phyloP scores from a whole-genome alignment of 2,329 filamentous ascomycete species.

The Cladophialophora bantiana region DNA sequence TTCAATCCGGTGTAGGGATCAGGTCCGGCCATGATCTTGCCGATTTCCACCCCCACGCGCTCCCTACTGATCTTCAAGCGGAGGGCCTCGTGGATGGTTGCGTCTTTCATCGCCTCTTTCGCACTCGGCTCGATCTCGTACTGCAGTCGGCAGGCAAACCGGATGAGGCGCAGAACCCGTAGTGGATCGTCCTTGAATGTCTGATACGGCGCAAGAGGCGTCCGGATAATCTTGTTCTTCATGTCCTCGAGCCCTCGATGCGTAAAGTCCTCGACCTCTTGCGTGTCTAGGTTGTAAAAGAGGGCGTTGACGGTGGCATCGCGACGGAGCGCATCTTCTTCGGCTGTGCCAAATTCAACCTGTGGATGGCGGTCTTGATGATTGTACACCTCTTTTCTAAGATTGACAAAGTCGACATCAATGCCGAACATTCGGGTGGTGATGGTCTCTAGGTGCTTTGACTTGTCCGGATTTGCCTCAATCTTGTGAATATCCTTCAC shows the following conservation, averaged over 20 bases:
- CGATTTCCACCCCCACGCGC: conserved; percentile 82
- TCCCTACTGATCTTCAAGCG: conserved; percentile 90
- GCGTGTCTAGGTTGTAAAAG: conserved; percentile 90
- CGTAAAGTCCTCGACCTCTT: conserved; percentile 83
- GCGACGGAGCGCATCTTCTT: conserved; percentile 85
- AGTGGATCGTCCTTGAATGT: conserved; percentile 96
- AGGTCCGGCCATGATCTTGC: conserved; percentile 84
- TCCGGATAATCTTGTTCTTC: conserved; percentile 74
- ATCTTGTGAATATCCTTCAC: conserved; percentile 81
- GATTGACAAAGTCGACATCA: conserved; percentile 92
- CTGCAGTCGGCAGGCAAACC: conserved; percentile 84
- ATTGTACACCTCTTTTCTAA: conserved; percentile 88
- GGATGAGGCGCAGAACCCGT: conserved; percentile 81
- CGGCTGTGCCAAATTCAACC: conserved; percentile 90
- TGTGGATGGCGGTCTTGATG: conserved; percentile 89
- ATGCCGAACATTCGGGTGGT: conserved; percentile 84
- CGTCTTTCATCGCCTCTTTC: conserved; percentile 75
- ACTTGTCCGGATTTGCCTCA: conserved; percentile 91
- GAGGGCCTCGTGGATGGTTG: conserved; percentile 80
- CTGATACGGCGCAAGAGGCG: conserved; percentile 84
- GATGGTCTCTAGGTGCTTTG: conserved; percentile 92
- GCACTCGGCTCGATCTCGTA: conserved; percentile 78
- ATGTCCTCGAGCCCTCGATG: conserved; percentile 76
- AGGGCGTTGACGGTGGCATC: conserved; percentile 95
- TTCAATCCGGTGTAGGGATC: conserved; percentile 38